Evolutionary conservation across 257 asterid genomes (phyloP), one percentile per base, ranked within the genome.

Genomic region (Voacanga thouarsii): DNA sequence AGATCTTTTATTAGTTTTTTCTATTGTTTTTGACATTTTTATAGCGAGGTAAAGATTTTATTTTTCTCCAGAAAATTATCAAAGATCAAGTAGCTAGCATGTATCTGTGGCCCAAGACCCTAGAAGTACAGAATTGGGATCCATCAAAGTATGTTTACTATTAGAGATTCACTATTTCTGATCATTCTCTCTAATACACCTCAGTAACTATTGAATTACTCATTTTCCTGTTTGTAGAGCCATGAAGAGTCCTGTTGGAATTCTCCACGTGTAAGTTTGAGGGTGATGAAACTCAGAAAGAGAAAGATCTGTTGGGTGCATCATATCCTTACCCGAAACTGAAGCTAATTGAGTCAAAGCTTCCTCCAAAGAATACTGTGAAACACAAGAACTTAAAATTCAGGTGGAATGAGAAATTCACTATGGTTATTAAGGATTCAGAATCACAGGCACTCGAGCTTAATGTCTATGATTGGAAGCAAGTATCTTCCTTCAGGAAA

Each of bases 51-150:
- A 19, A 67, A 19, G 44, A n/a, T 39, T 59, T 18, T 71, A 41
- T 39, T 74, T 50, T 77, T 33, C 64, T 83, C 72, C 96, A 96
- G 99, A 97, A 93, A 82, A 85, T 83, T 8, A 92, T 96, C 87
- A 93, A 96, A 85, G 97, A 93, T 88, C 99, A 93, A 82, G 99
- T 96, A 81, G 99, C 95, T 65, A 92, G 82, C 87, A 90, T 96
- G 98, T 96, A 93, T 89, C 92, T 96, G 78, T 96, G 99, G 99
- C 99, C 99, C 76, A 96, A 92, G 87, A 82, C 99, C 75, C 92
- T 93, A 44, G 97, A 93, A 84, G 98, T 96, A 77, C 87, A 88
- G 89, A 84, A 93, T 88, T 87, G 92, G 78, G 99, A 96, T 82
- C 97, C 97, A 70, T 23, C 97, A 59, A 84, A 82, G 90, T 86